Conservation (phyloP, 1,139 yeast genomes). For the Lodderomyces metapsilosis region DNA sequence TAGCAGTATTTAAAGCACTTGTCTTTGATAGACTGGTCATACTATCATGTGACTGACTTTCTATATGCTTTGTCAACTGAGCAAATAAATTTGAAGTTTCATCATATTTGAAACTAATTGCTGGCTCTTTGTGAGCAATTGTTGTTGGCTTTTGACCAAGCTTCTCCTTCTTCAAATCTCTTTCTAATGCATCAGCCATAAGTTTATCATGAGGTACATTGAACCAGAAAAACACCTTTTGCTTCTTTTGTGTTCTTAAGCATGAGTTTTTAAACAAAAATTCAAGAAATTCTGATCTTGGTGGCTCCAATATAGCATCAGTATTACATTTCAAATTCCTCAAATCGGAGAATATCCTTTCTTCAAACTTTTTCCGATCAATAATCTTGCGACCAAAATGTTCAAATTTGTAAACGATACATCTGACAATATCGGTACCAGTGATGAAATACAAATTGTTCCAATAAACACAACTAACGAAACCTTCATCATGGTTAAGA, state of each 20-base stretch:
- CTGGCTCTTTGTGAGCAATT: slow-evolving; percentile 57
- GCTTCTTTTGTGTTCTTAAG: slow-evolving; percentile 92
- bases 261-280: slow-evolving; percentile 85
- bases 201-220: slow-evolving; percentile 92
- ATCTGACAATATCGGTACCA: slow-evolving; percentile 94
- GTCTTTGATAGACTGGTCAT: neutral
- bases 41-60: slow-evolving; percentile 13
- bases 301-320: slow-evolving; percentile 86
- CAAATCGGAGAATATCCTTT: slow-evolving; percentile 90
- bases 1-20: slow-evolving; percentile 1
- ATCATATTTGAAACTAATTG: slow-evolving; percentile 58
- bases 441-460: slow-evolving; percentile 86
- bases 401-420: slow-evolving; percentile 83
- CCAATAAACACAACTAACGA: slow-evolving; percentile 92
- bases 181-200: slow-evolving; percentile 90
- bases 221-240: slow-evolving; percentile 96
- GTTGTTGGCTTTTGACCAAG: slow-evolving; percentile 60
- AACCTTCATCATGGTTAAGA: slow-evolving; percentile 84
- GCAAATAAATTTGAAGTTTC: slow-evolving; percentile 44
- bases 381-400: slow-evolving; percentile 84
- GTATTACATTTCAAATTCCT: slow-evolving; percentile 83
- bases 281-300: slow-evolving; percentile 82
- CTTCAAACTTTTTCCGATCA: slow-evolving; percentile 93
- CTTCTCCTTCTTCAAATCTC: slow-evolving; percentile 83
- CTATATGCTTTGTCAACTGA: slow-evolving; percentile 50